A percentile compares a stretch with the other conserved stretches of the same genome.
Evolutionary conservation across 139 green algal species (phyloP).

Genomic region (Diplosphaera chodatii): DNA sequence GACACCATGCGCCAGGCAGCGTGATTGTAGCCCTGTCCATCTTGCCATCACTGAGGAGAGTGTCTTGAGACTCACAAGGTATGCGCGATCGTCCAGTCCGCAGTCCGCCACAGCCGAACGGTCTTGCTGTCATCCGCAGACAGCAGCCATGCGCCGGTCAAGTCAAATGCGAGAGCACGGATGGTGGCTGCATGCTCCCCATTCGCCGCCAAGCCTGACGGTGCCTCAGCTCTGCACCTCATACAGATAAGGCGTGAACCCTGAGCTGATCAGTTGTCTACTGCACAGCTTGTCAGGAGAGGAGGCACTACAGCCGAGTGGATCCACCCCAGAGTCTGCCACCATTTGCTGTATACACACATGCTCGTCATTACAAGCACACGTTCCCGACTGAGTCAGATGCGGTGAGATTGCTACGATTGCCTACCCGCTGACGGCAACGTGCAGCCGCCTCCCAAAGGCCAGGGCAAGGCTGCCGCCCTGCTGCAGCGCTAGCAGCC

Average conservation of each 20-base stretch:
- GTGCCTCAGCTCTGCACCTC: neutral
- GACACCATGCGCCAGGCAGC: neutral
- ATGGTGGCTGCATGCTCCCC: slow-evolving; percentile 12
- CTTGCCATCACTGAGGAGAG: neutral
- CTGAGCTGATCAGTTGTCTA: too few species aligned
- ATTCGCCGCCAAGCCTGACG: neutral
- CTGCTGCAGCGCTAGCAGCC: neutral
- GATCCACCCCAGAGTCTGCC: too few species aligned
- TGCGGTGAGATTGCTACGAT: too few species aligned
- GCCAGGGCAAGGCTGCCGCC: neutral
- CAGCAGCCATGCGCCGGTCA: slow-evolving; percentile 36
- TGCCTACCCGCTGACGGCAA: neutral
- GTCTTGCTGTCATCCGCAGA: slow-evolving; percentile 56
- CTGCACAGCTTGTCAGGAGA: too few species aligned
- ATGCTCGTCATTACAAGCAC: too few species aligned
- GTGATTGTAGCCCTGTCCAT: neutral
- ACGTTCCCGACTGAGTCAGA: too few species aligned
- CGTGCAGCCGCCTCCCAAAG: neutral
- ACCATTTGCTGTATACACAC: too few species aligned
- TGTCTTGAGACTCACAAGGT: slow-evolving; percentile 21
- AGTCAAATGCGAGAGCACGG: slow-evolving; percentile 33
- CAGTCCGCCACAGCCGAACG: slow-evolving; percentile 28
- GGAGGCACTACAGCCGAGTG: too few species aligned
- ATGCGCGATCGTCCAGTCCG: slow-evolving; percentile 19
- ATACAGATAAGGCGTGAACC: neutral